Conservation (phyloP, 129 eudicot species). For the Arctium minus region DNA sequence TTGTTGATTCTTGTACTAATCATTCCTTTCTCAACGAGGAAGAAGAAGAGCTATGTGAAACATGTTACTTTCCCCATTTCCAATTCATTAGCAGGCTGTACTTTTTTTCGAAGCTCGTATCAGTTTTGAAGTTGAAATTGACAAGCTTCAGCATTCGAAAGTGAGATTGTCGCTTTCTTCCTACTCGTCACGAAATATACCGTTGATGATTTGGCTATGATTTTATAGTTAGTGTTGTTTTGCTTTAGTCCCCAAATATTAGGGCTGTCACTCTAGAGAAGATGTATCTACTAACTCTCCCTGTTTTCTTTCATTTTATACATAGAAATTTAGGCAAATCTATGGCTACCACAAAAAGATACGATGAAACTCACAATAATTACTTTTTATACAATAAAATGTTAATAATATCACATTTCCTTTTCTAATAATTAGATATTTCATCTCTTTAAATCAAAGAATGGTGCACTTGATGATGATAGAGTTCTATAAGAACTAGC, state of each 20-base stretch:
- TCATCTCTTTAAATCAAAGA: background rate
- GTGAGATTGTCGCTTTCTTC: background rate
- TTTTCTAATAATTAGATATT: background rate
- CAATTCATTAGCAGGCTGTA: background rate
- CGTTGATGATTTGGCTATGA: conserved; percentile 1
- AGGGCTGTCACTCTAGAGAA: background rate
- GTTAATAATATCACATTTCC: background rate
- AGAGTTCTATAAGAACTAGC: background rate
- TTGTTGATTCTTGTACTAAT: background rate
- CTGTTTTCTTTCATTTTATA: background rate
- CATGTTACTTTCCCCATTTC: background rate
- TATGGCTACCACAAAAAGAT: background rate
- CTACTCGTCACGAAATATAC: background rate
- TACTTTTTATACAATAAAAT: background rate
- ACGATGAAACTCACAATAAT: background rate
- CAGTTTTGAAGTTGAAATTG: background rate
- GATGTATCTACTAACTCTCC: background rate
- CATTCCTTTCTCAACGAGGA: background rate
- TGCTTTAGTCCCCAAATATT: conserved; percentile 19
- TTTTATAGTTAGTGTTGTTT: background rate
- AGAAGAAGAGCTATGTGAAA: background rate
- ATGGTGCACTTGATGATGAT: background rate
- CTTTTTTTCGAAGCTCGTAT: background rate
- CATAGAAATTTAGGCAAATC: background rate
- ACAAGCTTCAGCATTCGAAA: background rate